phyloP scores from a whole-genome alignment of 23 red algal genomes.

The Gracilaria caudata region DNA sequence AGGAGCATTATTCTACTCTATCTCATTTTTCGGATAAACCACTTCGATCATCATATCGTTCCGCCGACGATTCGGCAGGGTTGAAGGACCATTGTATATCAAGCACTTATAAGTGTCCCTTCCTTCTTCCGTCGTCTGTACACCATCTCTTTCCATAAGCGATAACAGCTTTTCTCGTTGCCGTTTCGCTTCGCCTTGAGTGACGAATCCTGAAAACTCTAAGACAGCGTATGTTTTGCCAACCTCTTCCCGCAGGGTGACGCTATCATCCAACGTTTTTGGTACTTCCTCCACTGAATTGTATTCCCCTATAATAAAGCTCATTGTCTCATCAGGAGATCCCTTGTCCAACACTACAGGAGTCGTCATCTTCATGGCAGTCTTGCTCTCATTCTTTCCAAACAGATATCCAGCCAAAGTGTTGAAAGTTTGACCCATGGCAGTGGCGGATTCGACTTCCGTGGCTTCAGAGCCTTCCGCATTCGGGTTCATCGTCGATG shows the following conservation, averaged over 20 bases:
- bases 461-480: neutral
- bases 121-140: constrained; percentile 30
- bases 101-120: constrained; percentile 54
- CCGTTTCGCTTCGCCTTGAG: constrained; percentile 75
- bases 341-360: constrained; percentile 76
- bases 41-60: constrained; percentile 74
- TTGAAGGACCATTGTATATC: constrained; percentile 72
- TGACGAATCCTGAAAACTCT: constrained; percentile 71
- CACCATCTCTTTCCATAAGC: constrained; percentile 32
- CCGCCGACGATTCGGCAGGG: constrained; percentile 55
- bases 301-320: constrained; percentile 77
- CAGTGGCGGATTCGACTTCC: constrained; percentile 59
- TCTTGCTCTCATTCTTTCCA: constrained; percentile 71
- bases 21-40: constrained; percentile 18
- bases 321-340: constrained; percentile 53
- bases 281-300: constrained; percentile 63
- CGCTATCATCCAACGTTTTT: constrained; percentile 52
- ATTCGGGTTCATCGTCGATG: constrained; percentile 53
- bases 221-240: constrained; percentile 55
- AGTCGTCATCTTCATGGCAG: constrained; percentile 83
- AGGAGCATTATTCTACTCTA: neutral
- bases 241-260: constrained; percentile 44
- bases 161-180: constrained; percentile 58
- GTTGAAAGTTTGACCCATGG: constrained; percentile 67
- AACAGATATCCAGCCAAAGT: constrained; percentile 79